Evolutionary conservation across 495 filamentous ascomycete genomes (phyloP).

Genomic region (Schizothecium vesticola): DNA sequence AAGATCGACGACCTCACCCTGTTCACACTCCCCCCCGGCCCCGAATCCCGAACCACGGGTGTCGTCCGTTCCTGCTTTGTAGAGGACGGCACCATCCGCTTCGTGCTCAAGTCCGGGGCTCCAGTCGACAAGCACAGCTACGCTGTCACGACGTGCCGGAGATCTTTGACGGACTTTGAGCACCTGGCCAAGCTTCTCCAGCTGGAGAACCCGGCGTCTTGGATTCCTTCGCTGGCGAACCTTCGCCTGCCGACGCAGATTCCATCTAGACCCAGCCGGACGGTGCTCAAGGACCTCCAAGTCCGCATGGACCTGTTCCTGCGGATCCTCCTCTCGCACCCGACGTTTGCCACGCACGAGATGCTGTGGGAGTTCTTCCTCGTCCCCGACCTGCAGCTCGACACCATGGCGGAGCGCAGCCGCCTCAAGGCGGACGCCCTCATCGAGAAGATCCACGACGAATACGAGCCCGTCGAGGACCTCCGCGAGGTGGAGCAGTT

Average conservation of each 20-base stretch:
- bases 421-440: conserved; percentile 78
- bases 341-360: conserved; percentile 94
- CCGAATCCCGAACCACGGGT: conserved; percentile 79
- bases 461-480: conserved; percentile 78
- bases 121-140: conserved; percentile 61
- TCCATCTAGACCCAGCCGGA: conserved; percentile 81
- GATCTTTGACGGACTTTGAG: conserved; percentile 88
- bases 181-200: conserved; percentile 82
- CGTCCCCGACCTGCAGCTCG: conserved; percentile 85
- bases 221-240: conserved; percentile 75
- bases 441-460: conserved; percentile 78
- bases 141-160: conserved; percentile 87
- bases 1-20: conserved; percentile 90
- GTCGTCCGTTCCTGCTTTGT: conserved; percentile 97
- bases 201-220: conserved; percentile 90
- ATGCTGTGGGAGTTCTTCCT: conserved; percentile 99
- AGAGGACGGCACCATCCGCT: conserved; percentile 88
- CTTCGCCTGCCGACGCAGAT: conserved; percentile 87
- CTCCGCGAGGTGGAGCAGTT: conserved; percentile 92
- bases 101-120: conserved; percentile 91
- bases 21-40: conserved; percentile 63
- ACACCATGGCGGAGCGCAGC: conserved; percentile 85
- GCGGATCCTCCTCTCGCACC: conserved; percentile 76
- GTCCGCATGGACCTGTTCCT: conserved; percentile 81
- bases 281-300: conserved; percentile 82